Conservation (phyloP, 2,329 filamentous ascomycete species). For the Diaporthe vaccinii region DNA sequence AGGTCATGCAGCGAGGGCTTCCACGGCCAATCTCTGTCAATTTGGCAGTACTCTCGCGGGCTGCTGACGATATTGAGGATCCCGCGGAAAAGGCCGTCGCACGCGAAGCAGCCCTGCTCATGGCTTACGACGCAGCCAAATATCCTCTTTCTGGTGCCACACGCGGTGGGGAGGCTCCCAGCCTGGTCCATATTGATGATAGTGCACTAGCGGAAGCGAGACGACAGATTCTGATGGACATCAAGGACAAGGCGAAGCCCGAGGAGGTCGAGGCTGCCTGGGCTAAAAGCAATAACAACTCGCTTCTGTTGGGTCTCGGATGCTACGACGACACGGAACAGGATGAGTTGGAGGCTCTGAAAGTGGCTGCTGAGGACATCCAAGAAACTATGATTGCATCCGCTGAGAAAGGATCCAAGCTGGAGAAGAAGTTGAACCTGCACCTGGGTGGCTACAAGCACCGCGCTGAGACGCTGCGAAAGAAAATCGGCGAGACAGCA, state of each 20-base stretch:
- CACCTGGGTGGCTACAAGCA: slow-evolving; percentile 93
- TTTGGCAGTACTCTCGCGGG: slow-evolving; percentile 74
- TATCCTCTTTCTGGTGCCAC: slow-evolving; percentile 79
- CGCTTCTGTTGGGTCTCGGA: slow-evolving; percentile 81
- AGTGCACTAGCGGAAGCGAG: slow-evolving; percentile 80
- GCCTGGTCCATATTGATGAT: slow-evolving; percentile 77
- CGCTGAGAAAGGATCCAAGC: slow-evolving; percentile 85
- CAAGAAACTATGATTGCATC: slow-evolving; percentile 80
- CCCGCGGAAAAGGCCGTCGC: slow-evolving; percentile 79
- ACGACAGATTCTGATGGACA: slow-evolving; percentile 81
- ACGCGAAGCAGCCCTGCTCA: slow-evolving; percentile 81
- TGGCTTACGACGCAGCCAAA: slow-evolving; percentile 84
- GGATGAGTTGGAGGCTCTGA: slow-evolving; percentile 74
- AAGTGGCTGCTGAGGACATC: slow-evolving; percentile 79
- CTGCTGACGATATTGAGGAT: slow-evolving; percentile 72
- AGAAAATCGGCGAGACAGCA: slow-evolving; percentile 83
- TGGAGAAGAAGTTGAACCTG: slow-evolving; percentile 92
- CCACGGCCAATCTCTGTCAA: slow-evolving; percentile 84
- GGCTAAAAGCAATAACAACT: slow-evolving; percentile 65
- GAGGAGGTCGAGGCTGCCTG: slow-evolving; percentile 68
- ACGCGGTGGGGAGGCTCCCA: slow-evolving; percentile 71
- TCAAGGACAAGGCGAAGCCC: slow-evolving; percentile 61
- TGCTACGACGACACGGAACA: slow-evolving; percentile 85
- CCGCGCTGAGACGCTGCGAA: slow-evolving; percentile 82
- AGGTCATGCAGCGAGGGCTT: slow-evolving; percentile 88